phyloP scores from a whole-genome alignment of 2,329 filamentous ascomycete genomes.

The Rugonectria rugulosa region DNA sequence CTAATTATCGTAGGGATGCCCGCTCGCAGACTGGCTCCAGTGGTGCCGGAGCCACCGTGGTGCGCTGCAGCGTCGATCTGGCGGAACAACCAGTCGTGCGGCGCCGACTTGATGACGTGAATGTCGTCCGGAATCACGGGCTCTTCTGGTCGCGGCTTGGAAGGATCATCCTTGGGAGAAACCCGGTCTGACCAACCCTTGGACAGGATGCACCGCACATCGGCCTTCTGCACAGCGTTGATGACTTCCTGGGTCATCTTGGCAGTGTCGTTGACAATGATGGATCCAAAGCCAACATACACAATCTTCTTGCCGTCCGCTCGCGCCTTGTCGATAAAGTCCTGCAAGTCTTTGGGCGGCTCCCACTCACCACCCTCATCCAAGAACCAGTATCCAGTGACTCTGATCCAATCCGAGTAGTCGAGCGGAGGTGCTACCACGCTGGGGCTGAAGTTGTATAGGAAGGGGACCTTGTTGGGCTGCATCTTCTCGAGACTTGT shows the following conservation, averaged over 20 bases:
- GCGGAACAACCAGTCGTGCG: conserved; percentile 95
- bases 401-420: conserved; percentile 96
- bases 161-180: conserved; percentile 54
- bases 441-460: conserved; percentile 95
- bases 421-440: conserved; percentile 95
- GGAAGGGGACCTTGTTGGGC: conserved; percentile 94
- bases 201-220: conserved; percentile 91
- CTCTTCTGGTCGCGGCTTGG: conserved; percentile 63
- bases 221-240: conserved; percentile 87
- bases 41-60: conserved; percentile 94
- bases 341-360: conserved; percentile 76
- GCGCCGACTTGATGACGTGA: conserved; percentile 85
- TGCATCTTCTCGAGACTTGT: conserved; percentile 92
- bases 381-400: conserved; percentile 98
- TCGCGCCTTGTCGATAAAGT: conserved; percentile 85
- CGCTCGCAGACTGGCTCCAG: conserved; percentile 88
- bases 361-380: conserved; percentile 76
- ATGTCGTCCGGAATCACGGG: conserved; percentile 80
- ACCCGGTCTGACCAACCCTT: conserved; percentile 95
- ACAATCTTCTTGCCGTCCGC: conserved; percentile 88
- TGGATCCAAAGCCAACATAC: conserved; percentile 96
- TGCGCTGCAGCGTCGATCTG: conserved; percentile 95
- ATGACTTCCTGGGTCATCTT: conserved; percentile 93
- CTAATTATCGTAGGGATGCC: conserved; percentile 94
- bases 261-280: conserved; percentile 88